Evolutionary conservation across 2,329 filamentous ascomycete genomes (phyloP).

Genomic region (Phyllosticta citribraziliensis): DNA sequence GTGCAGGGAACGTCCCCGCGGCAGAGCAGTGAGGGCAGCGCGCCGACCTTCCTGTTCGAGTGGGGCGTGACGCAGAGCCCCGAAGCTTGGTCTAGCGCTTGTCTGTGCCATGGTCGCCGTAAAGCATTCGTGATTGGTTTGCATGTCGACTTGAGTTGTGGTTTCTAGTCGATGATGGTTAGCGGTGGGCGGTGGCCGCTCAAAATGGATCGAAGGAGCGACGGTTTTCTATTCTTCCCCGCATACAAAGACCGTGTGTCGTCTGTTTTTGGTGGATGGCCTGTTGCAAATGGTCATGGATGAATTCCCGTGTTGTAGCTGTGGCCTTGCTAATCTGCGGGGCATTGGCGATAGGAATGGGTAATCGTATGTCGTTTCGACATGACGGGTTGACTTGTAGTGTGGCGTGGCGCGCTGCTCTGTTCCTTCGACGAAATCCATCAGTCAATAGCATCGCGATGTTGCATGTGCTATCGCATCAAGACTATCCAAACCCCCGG

Average conservation of each 20-base stretch:
- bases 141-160: neutral
- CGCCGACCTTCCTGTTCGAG: neutral
- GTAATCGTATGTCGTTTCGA: neutral
- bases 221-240: no score
- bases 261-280: no score
- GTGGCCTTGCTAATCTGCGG: neutral
- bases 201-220: no score
- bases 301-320: neutral
- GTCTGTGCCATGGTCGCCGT: neutral
- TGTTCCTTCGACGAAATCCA: neutral
- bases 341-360: neutral
- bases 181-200: neutral
- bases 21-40: neutral
- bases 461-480: neutral
- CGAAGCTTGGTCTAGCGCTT: neutral
- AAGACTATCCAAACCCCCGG: neutral
- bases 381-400: neutral
- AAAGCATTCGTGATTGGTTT: neutral
- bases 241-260: no score
- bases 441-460: neutral
- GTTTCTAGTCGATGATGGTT: neutral
- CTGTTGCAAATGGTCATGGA: no score
- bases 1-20: neutral
- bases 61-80: neutral
- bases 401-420: neutral